These are phyloP conservation scores for Penstemon eatonii DNA, from an alignment of 257 asterid genomes.

Conservation along the genomic window DNA sequence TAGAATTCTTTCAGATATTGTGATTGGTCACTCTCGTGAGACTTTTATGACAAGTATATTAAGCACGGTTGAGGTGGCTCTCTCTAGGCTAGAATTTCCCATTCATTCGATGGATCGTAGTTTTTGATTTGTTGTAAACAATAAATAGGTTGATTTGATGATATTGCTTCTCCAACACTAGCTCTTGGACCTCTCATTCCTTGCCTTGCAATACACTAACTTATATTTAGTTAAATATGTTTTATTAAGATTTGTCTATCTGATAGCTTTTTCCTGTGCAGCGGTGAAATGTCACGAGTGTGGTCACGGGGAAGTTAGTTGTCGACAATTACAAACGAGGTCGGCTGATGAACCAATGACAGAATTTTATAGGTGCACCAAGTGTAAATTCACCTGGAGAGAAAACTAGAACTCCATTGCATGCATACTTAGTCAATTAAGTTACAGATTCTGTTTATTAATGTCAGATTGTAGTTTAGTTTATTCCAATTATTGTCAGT, in stretches of 20 bases:
- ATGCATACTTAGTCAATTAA: too few species aligned
- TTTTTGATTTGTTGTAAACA: neutral
- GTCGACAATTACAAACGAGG: conserved; percentile 56
- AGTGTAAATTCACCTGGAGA: conserved; percentile 52
- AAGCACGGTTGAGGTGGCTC: too few species aligned
- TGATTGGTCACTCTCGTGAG: too few species aligned
- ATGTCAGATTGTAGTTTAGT: too few species aligned
- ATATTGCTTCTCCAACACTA: too few species aligned
- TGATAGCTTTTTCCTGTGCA: conserved; percentile 30
- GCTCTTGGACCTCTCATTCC: too few species aligned
- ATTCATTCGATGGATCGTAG: neutral
- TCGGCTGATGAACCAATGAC: conserved; percentile 81
- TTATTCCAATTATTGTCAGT: too few species aligned
- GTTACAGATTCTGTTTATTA: too few species aligned
- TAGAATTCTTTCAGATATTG: too few species aligned
- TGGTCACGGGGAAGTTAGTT: conserved; percentile 41
- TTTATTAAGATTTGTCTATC: neutral
- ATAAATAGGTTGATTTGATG: too few species aligned
- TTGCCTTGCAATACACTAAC: neutral
- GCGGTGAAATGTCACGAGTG: conserved; percentile 53
- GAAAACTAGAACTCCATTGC: conserved; percentile 39
- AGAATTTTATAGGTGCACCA: conserved; percentile 50
- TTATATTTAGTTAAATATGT: neutral
- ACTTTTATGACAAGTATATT: too few species aligned
- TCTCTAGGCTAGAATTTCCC: too few species aligned